Percentiles rank a stretch among this genome's conserved stretches.
These are phyloP conservation scores for Salix koriyanagi DNA, from an alignment of 345 rosid genomes.

Conservation along the genomic window DNA sequence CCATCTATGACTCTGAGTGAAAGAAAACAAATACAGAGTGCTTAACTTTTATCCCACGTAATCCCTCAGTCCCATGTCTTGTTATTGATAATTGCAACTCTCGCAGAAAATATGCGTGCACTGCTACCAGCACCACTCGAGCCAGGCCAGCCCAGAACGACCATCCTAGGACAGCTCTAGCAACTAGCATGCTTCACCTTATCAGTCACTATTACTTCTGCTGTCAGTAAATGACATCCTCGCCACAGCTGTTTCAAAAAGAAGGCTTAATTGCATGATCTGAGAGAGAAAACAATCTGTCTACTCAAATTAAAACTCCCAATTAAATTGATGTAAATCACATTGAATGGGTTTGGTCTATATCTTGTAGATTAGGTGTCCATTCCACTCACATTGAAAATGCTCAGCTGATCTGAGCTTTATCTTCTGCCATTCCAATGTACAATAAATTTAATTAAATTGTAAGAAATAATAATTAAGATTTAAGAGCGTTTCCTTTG, in stretches of 20 bases:
- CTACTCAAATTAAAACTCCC: neutral
- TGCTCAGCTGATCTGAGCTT: neutral
- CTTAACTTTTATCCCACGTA: neutral
- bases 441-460: neutral
- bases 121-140: neutral
- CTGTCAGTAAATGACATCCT: neutral
- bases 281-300: neutral
- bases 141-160: neutral
- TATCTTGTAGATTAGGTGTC: too few species aligned
- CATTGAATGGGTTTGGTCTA: neutral
- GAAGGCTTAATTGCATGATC: neutral
- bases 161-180: neutral
- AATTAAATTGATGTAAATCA: neutral
- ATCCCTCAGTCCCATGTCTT: neutral
- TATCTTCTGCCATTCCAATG: neutral
- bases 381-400: neutral
- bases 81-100: neutral
- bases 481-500: neutral
- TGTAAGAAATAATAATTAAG: neutral
- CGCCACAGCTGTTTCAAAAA: neutral
- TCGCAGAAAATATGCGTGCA: neutral
- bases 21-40: neutral
- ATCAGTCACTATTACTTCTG: too few species aligned
- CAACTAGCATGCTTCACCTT: neutral
- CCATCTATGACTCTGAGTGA: neutral